phyloP scores from a whole-genome alignment of 306 rosid species.

The Trifolium repens region DNA sequence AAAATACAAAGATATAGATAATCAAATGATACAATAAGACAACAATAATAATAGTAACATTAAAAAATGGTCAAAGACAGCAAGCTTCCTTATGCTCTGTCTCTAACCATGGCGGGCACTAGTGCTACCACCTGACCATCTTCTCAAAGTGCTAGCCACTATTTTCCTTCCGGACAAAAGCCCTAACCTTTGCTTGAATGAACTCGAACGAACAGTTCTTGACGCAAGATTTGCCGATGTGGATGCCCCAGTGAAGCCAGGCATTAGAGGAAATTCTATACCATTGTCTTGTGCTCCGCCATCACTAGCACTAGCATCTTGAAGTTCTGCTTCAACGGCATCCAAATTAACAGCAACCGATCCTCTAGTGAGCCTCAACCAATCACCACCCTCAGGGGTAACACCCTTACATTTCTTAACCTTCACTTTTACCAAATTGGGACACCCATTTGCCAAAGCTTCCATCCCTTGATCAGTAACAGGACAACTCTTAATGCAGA shows the following conservation, averaged over 20 bases:
- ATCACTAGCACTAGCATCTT: constrained; percentile 85
- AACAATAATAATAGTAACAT: constrained; percentile 17
- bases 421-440: constrained; percentile 97
- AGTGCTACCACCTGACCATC: constrained; percentile 74
- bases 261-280: constrained; percentile 59
- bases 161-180: constrained; percentile 66
- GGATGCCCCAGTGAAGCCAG: constrained; percentile 15
- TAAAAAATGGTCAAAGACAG: constrained; percentile 47
- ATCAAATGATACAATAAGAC: constrained; percentile 49
- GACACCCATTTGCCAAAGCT: constrained; percentile 87
- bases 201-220: constrained; percentile 58
- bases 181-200: constrained; percentile 83
- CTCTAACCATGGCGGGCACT: constrained; percentile 62
- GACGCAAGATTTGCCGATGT: constrained; percentile 49
- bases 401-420: constrained; percentile 91
- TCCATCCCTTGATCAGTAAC: constrained; percentile 80
- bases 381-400: constrained; percentile 81
- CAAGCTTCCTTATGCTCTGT: constrained; percentile 36
- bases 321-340: constrained; percentile 68
- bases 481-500: constrained; percentile 94
- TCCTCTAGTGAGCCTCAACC: constrained; percentile 69
- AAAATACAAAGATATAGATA: constrained; percentile 48
- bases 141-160: constrained; percentile 81
- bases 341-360: constrained; percentile 86
- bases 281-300: constrained; percentile 76